Evolutionary conservation across 805 yeast species (phyloP), one percentile per base, ranked within the genome.

Genomic region (Maudiozyma saulgeensis): DNA sequence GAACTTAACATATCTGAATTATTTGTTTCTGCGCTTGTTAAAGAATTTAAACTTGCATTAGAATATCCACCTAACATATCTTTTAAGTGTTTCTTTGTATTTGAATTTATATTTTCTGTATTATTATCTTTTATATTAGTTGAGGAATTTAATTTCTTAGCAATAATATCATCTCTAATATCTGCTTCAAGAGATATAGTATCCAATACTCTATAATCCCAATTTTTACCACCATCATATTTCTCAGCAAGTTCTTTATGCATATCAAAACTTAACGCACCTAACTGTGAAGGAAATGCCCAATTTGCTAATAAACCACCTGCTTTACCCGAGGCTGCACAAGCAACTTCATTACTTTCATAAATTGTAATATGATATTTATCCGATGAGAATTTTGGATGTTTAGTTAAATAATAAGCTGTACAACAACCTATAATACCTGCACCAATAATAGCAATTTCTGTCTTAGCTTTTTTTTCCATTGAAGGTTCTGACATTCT

Each of bases 271-370:
- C 95, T 83, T 48, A 91, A 72, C 0, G 96, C 93, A 7, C 89
- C 98, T 46, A 91, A 80, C 65, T 87, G 96, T 58, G 84, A 89
- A 0, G 99, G 99, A 67, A 93, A 93, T 0, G 98, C 98, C 95
- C 97, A 90, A 21, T 86, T 76, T 1, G 98, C 97, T 46, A 91
- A 69, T 45, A 91, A 73, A 0, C 99, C 99, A 43, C 98, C 99
- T 6, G 99, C 98, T 60, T 91, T 93, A 49, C 99, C 99, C 41
- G 88, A 79, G 18, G 99, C 98, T 44, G 96, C 98, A 47, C 96
- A 95, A 0, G 98, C 99, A 6, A 95, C 95, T 59, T 96, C 74
- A 53, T 87, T 87, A 47, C 91, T 81, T 66, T 91, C 99, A 13
- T 93, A 63, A 18, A 91, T 77, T 6, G 96, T 86, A 54, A 91